These are phyloP conservation scores for Xylona heveae DNA, from an alignment of 495 filamentous ascomycete genomes.

Conservation along the genomic window DNA sequence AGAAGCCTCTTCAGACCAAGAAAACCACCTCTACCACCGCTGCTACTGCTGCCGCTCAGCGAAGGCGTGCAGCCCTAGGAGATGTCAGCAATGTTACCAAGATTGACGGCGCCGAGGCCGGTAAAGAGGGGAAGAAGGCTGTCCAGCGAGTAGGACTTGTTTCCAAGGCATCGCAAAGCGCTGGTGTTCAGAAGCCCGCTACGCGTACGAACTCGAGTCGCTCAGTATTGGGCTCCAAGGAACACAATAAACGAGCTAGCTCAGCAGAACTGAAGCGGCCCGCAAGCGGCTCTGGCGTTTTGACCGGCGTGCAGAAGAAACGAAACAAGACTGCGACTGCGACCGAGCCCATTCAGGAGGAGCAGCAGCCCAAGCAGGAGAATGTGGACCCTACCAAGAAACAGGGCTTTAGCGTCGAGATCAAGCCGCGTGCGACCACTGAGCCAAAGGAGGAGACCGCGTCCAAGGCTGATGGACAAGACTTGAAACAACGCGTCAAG, in stretches of 20 bases:
- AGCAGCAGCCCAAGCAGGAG: conserved; percentile 27
- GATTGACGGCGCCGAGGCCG: conserved; percentile 34
- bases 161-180: conserved; percentile 55
- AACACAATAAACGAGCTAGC: conserved; percentile 34
- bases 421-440: conserved; percentile 8
- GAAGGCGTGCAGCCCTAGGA: conserved; percentile 60
- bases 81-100: conserved; percentile 94
- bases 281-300: conserved; percentile 48
- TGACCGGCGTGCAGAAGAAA: conserved; percentile 39
- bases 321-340: conserved; percentile 27
- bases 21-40: neutral
- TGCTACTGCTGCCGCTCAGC: conserved; percentile 21
- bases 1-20: conserved; percentile 6
- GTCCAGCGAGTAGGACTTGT: conserved; percentile 36
- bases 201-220: conserved; percentile 40
- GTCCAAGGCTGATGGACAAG: conserved; percentile 6
- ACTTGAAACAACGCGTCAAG: too few relatives aligned
- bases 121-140: conserved; percentile 53
- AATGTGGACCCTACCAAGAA: conserved; percentile 32
- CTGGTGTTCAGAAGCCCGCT: conserved; percentile 59
- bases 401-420: conserved; percentile 11
- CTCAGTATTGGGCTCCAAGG: conserved; percentile 38
- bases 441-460: conserved; percentile 10
- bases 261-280: conserved; percentile 40
- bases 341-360: conserved; percentile 34